Evolutionary conservation across 345 rosid species (phyloP), one percentile per base, ranked within the genome.

Genomic region (Jatropha curcas): DNA sequence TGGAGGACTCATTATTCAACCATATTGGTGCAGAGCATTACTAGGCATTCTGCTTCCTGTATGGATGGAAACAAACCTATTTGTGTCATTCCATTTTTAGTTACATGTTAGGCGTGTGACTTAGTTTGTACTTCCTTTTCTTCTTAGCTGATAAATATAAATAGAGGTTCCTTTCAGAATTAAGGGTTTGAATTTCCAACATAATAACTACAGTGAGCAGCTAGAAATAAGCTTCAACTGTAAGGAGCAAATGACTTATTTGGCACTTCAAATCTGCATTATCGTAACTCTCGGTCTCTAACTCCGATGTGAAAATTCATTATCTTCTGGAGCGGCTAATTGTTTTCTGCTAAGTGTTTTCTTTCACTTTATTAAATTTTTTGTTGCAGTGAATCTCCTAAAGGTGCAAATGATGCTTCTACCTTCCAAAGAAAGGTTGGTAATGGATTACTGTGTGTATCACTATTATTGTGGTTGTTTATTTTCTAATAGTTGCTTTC

Each of bases 351-450:
- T 61, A 30, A 66, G 22, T 22, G 55, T 53, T 16, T 72, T 56
- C 75, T 27, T 24, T 58, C 37, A 11, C 55, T 57, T 37, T 7
- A 30, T 52, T 70, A 52, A 30, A 31, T 60, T 60, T n/a, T 81
- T 46, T 74, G 68, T 77, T 84, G 85, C 84, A 95, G 99, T 84
- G 99, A 95, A 86, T 89, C 98, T 67, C 98, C 97, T 24, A 89
- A 91, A 83, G 99, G 99, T 64, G 93, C 96, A 77, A 92, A 89
- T 84, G 98, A 92, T 86, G 98, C 97, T 66, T 92, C 98, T 67
- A 93, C 98, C 60, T 95, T 95, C 86, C 98, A 95, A 80, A 90
- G 97, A 82, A 95, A 95, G 99, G 99, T 92, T 75, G 66, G 82
- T 76, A 13, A 41, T 61, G 27, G 50, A 55, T 5, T 66, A 1